These are phyloP conservation scores for Aureobasidium sp. DNA, from an alignment of 2,329 filamentous ascomycete genomes.

Conservation along the genomic window DNA sequence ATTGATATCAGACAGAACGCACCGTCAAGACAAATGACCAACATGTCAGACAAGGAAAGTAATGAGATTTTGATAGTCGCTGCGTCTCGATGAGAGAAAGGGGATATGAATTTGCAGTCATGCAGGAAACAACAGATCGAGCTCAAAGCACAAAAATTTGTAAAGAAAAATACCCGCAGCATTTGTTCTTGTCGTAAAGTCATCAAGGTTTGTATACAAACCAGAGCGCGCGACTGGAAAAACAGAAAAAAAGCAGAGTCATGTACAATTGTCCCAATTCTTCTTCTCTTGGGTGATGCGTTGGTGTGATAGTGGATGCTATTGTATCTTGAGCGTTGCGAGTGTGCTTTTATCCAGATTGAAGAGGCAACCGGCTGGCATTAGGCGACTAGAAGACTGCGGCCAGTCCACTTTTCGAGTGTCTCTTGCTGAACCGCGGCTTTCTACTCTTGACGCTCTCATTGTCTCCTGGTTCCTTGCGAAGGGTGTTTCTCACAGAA, in stretches of 20 bases:
- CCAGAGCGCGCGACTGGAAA: slow-evolving; percentile 7
- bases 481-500: slow-evolving; percentile 36
- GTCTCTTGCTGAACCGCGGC: slow-evolving; percentile 73
- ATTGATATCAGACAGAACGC: not conserved
- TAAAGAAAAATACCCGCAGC: slow-evolving; percentile 5
- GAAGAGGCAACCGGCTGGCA: not conserved
- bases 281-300: not conserved
- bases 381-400: slow-evolving; percentile 60
- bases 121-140: slow-evolving; percentile 4
- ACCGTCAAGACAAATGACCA: not conserved
- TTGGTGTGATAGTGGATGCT: not conserved
- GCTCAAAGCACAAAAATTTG: not conserved
- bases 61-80: slow-evolving; percentile 6
- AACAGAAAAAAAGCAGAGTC: not conserved
- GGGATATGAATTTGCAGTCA: slow-evolving; percentile 1
- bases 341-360: not conserved
- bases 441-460: slow-evolving; percentile 53
- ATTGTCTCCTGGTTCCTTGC: slow-evolving; percentile 38
- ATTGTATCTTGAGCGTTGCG: not conserved
- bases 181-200: slow-evolving; percentile 14
- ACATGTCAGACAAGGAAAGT: not conserved
- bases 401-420: slow-evolving; percentile 89
- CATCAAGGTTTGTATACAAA: slow-evolving; percentile 9
- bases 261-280: slow-evolving; percentile 5
- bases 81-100: not conserved